These are phyloP conservation scores for Pythium catenulatum DNA, from an alignment of 352 stramenopile genomes.

Conservation along the genomic window DNA sequence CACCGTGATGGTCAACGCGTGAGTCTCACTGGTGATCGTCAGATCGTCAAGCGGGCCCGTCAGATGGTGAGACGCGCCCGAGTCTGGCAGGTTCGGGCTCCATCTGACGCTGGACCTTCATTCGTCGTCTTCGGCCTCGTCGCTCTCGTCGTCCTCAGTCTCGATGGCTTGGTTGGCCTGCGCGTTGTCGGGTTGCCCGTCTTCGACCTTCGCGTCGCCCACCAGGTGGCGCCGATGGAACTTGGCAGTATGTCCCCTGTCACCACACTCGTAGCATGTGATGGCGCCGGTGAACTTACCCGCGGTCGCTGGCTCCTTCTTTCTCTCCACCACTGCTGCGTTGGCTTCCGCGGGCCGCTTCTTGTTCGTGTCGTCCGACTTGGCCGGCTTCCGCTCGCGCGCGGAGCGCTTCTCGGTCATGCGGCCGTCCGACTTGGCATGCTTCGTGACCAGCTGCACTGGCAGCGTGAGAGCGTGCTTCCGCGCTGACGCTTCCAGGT, in stretches of 20 bases:
- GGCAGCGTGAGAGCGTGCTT: background rate
- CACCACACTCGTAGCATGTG: background rate
- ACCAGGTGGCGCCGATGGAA: too few relatives aligned
- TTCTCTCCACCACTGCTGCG: too few relatives aligned
- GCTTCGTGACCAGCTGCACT: background rate
- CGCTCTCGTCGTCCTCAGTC: too few relatives aligned
- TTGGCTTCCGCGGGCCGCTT: background rate
- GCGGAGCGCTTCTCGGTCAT: too few relatives aligned
- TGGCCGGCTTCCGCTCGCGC: too few relatives aligned
- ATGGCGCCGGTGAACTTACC: too few relatives aligned
- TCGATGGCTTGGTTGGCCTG: too few relatives aligned
- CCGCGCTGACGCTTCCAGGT: background rate
- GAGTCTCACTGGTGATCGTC: background rate
- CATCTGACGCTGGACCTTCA: background rate
- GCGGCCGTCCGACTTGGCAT: slow-evolving; percentile 14
- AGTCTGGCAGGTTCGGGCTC: slow-evolving; percentile 1
- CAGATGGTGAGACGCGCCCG: slow-evolving; percentile 32
- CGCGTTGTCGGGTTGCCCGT: too few relatives aligned
- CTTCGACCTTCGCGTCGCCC: too few relatives aligned
- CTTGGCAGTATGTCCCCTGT: background rate
- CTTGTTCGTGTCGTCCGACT: too few relatives aligned
- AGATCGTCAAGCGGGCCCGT: background rate
- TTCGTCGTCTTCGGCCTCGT: background rate
- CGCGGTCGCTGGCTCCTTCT: too few relatives aligned
- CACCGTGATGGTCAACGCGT: background rate